Conservation (phyloP, 306 rosid genomes). For the Purshia tridentata region DNA sequence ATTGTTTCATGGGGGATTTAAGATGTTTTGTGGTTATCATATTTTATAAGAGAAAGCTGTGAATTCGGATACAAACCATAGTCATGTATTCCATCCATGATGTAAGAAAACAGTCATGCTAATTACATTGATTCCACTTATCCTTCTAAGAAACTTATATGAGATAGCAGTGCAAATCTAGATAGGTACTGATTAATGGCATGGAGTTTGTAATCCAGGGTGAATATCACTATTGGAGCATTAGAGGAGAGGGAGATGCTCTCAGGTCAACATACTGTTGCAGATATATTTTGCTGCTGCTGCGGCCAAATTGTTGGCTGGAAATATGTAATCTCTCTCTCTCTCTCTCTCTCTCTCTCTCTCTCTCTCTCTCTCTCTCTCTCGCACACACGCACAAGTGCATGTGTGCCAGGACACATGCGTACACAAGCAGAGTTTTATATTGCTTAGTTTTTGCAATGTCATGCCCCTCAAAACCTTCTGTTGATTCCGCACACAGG, state of each 20-base stretch:
- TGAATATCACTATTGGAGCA: constrained; percentile 58
- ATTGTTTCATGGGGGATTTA: neutral
- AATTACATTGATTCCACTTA: neutral
- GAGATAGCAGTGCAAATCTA: constrained; percentile 14
- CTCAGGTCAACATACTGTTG: constrained; percentile 81
- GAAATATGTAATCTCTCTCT: constrained; percentile 73
- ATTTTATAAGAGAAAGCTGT: neutral
- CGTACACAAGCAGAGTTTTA: neutral
- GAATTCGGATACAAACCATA: neutral
- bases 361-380: neutral
- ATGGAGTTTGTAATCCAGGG: constrained; percentile 41
- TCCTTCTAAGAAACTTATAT: neutral
- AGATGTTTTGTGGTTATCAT: neutral
- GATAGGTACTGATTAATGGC: constrained; percentile 5
- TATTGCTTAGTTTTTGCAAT: neutral
- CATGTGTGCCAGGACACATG: neutral
- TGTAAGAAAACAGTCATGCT: neutral
- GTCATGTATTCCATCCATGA: neutral
- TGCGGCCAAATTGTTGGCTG: constrained; percentile 96
- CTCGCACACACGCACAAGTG: neutral
- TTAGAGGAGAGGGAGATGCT: constrained; percentile 75
- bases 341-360: constrained; percentile 8
- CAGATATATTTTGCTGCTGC: constrained; percentile 79
- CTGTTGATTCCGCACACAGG: constrained; percentile 42
- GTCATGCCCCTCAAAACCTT: neutral